Base-by-base conservation (phyloP, 768 basidiomycete species). In the Podaxis rugospora region DNA sequence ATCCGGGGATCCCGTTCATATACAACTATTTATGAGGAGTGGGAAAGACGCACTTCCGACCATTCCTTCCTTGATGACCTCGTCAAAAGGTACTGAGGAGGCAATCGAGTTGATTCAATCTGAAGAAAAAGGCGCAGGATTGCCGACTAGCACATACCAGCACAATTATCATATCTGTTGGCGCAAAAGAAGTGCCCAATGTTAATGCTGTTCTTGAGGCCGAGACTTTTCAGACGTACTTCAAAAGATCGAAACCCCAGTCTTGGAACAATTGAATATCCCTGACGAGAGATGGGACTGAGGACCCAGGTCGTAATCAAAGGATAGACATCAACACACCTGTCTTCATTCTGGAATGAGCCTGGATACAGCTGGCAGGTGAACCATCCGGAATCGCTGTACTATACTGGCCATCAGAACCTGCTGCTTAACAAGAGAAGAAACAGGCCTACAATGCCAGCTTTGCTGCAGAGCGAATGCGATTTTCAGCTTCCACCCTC, bases 361-460 rank as follows among this genome's bases (percentile, higher is more conserved):
- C 86, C 87, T 21, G 87, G 87, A 67, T 86, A 88, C 10, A 80
- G 61, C 49, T 80, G 78, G 65, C 87, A 88, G 25, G 87, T 88
- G 66, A 80, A 85, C 86, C 86, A 88, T 18, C 87, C 87, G 0
- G 87, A 79, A 64, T 87, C 85, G 61, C 86, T 83, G 63, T 88
- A 88, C 86, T 86, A 50, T 36, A 28, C n/a, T 13, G 39, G 51
- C 9, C 51, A 21, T 62, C 36, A 54, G 40, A 39, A 39, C n/a
- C 28, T 18, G n/a, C 4, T 44, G 7, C 2, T 10, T 3, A 1
- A 18, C 14, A 13, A 40, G 39, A 4, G 16, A 36, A 28, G 16
- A 28, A 47, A 23, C 49, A 42, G 10, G 66, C 82, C 64, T 65
- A 87, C 86, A 55, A 88, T 87, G 5, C 86, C 86, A 16, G 83